Conservation (phyloP, 2,329 filamentous ascomycete species). For the Exophiala dermatitidis region DNA sequence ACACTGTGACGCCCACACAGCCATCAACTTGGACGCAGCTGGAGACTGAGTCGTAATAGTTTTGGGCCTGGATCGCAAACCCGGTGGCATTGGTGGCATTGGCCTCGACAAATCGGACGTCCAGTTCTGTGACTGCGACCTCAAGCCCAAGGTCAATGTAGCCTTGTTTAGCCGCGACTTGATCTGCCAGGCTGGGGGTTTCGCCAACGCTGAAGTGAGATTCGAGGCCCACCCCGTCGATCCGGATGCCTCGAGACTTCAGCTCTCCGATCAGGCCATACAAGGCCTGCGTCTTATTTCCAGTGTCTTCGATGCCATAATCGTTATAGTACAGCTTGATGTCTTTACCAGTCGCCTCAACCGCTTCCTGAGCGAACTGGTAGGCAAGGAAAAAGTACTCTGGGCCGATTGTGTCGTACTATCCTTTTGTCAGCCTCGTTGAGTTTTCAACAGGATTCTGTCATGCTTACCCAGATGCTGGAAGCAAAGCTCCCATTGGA, state of each 20-base stretch:
- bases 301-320: slow-evolving; percentile 38
- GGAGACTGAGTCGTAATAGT: too few relatives aligned
- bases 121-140: too few relatives aligned
- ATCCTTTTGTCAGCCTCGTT: neutral
- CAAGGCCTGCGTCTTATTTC: slow-evolving; percentile 33
- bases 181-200: slow-evolving; percentile 19
- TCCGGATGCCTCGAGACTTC: slow-evolving; percentile 35
- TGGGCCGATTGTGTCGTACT: slow-evolving; percentile 36
- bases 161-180: slow-evolving; percentile 33
- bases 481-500: slow-evolving; percentile 36
- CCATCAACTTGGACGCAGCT: too few relatives aligned
- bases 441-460: too few relatives aligned
- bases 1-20: too few relatives aligned
- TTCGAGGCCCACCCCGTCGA: slow-evolving; percentile 46
- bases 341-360: slow-evolving; percentile 27
- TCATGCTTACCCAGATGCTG: slow-evolving; percentile 32
- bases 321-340: slow-evolving; percentile 43
- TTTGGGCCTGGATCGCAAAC: too few relatives aligned
- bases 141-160: slow-evolving; percentile 22
- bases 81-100: too few relatives aligned
- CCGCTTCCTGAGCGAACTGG: slow-evolving; percentile 35
- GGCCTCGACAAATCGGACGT: too few relatives aligned
- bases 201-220: slow-evolving; percentile 41
- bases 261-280: slow-evolving; percentile 36
- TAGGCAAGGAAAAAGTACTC: slow-evolving; percentile 43